Base-by-base conservation (phyloP, 345 rosid species). In the Ailanthus altissimus region DNA sequence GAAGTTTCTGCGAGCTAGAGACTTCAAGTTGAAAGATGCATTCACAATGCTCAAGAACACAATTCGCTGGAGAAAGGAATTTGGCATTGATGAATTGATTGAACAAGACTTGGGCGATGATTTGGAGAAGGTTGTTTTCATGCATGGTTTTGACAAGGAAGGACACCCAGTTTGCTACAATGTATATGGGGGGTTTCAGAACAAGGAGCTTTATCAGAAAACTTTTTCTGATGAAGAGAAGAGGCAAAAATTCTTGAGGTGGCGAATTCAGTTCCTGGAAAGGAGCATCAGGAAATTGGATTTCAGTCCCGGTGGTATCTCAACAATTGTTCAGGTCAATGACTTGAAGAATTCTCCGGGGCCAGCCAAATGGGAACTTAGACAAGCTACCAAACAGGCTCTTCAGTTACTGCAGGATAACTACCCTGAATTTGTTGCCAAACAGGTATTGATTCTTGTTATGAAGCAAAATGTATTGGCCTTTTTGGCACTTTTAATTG, bases 91-190 rank as follows among this genome's bases (percentile, higher is more conserved):
- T 38, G 87, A 85, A 69, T 83, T 89, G n/a, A 57, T 90, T 4
- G 88, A 88, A 25, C 86, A 89, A 28, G 93, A 89, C 58, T 82
- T 90, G 2, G 94, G 91, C 26, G 85, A 81, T 26, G 97, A 89
- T 70, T 81, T 86, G 69, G 92, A 91, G 64, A 92, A 91, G 75
- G 85, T 86, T 42, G 97, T 94, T 58, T 92, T 90, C 70, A 86
- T 83, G 86, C 92, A 88, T 70, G 97, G 98, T 8, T 73, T 81
- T 2, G 97, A 92, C 65, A 89, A 83, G 77, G 90, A 88, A 42
- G 94, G 96, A 9, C 98, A 94, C 75, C 94, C 94, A 0, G 92
- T 94, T 67, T 90, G 94, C 79, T 94, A 94, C 78, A 94, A 93
- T 79, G 92, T 87, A 0, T 90, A 87, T 28, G 94, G 97, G 0